Evolutionary conservation across 1,284 basidiomycete species (phyloP).

Genomic region (Neonothopanus nambi): DNA sequence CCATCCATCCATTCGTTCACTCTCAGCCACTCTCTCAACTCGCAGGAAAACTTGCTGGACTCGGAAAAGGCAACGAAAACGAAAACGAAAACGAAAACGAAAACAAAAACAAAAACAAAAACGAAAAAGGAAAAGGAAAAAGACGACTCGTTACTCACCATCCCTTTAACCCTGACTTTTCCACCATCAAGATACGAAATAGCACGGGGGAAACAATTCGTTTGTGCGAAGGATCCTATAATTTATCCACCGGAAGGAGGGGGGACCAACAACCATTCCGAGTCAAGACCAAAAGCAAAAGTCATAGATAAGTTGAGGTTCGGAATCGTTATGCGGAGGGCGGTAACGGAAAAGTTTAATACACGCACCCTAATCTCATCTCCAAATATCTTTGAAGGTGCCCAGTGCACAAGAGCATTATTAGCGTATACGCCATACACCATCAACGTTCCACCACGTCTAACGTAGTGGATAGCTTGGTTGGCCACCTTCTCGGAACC

Average conservation of each 20-base stretch:
- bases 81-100: too few species aligned
- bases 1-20: too few species aligned
- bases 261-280: too few species aligned
- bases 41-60: too few species aligned
- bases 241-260: too few species aligned
- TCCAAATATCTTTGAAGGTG: slow-evolving; percentile 63
- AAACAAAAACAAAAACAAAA: too few species aligned
- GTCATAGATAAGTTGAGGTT: too few species aligned
- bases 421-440: slow-evolving; percentile 78
- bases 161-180: slow-evolving; percentile 80
- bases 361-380: slow-evolving; percentile 76
- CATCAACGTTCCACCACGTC: slow-evolving; percentile 75
- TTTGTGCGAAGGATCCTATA: slow-evolving; percentile 85
- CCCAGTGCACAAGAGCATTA: slow-evolving; percentile 76
- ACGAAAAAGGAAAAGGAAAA: too few species aligned
- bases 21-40: too few species aligned
- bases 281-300: too few species aligned
- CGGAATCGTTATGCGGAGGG: neutral
- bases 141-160: too few species aligned
- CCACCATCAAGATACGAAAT: slow-evolving; percentile 84
- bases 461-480: slow-evolving; percentile 81
- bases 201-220: slow-evolving; percentile 85
- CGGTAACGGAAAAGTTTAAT: too few species aligned
- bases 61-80: neutral
- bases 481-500: slow-evolving; percentile 81